Conservation (phyloP, 1,139 yeast species). For the Suhomyces yuchorum region DNA sequence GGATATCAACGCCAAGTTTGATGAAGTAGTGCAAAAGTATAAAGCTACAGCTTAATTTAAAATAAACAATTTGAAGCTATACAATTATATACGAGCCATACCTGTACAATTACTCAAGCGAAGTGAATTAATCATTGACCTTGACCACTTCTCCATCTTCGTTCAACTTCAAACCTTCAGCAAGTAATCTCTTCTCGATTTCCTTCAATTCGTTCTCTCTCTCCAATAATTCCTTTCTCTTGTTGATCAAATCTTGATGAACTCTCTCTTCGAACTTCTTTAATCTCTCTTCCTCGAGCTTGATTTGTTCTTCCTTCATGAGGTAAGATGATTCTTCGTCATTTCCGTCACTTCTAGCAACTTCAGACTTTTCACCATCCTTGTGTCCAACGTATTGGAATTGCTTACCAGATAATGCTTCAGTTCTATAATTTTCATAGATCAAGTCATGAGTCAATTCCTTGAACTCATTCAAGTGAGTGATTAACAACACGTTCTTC, state of each 20-base stretch:
- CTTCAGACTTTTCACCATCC: slow-evolving; percentile 20
- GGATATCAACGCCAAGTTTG: slow-evolving; percentile 56
- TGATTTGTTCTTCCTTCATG: slow-evolving; percentile 78
- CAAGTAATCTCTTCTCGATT: slow-evolving; percentile 72
- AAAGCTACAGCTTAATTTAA: slow-evolving; percentile 18
- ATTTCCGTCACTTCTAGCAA: slow-evolving; percentile 12
- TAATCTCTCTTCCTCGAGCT: slow-evolving; percentile 76
- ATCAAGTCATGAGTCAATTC: slow-evolving; percentile 67
- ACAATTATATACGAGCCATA: slow-evolving; percentile 1
- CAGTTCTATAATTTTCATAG: slow-evolving; percentile 75
- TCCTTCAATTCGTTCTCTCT: slow-evolving; percentile 87
- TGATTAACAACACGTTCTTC: slow-evolving; percentile 68
- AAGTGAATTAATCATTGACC: slow-evolving; percentile 16
- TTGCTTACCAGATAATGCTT: slow-evolving; percentile 54
- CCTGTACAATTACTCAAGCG: slow-evolving; percentile 1
- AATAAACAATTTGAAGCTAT: slow-evolving; percentile 7
- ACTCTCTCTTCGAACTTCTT: slow-evolving; percentile 83
- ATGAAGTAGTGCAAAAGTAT: slow-evolving; percentile 59
- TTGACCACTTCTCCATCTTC: slow-evolving; percentile 47
- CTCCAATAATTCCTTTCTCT: slow-evolving; percentile 80
- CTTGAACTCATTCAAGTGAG: slow-evolving; percentile 77
- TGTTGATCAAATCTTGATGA: slow-evolving; percentile 82
- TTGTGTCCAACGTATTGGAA: slow-evolving; percentile 40
- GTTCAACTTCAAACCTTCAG: slow-evolving; percentile 51
- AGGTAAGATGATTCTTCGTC: slow-evolving; percentile 50